Evolutionary conservation across 164 flowering plant genomes (phyloP), one percentile per base, ranked within the genome.

Genomic region (Saururus chinensis): DNA sequence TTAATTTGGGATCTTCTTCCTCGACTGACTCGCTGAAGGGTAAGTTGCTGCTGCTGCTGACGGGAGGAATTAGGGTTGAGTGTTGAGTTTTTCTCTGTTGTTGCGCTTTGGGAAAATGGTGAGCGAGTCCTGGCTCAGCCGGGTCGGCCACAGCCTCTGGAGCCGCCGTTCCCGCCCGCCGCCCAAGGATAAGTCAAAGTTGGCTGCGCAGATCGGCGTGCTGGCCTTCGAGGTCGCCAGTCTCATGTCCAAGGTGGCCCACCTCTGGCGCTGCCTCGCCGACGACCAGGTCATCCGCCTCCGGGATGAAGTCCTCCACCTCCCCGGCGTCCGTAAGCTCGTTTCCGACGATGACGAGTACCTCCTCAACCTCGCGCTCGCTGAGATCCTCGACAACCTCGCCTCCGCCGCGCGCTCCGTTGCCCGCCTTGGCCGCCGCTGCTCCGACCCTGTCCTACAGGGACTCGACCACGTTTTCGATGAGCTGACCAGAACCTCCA

Each of bases 181-280:
- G 30, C 68, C 83, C 14, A 48, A 63, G 65, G 83, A 75, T 72
- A 62, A 70, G 59, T 77, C 66, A 4, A 40, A 58, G 45, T 69
- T 62, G 22, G 37, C 69, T 19, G 82, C 75, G 53, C 64, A 63
- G 51, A 72, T 92, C 53, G 89, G 91, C 51, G 91, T 92, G 6
- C 63, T 93, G 64, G 81, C 96, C 0, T 93, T 90, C 75, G 98
- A 93, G 76, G 78, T 85, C 60, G 82, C 89, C 12, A 81, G 87
- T 64, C 71, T 93, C 80, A 88, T 93, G 90, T 86, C 95, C 12
- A 93, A 84, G 73, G 73, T 86, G 35, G 81, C 84, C 54, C 80
- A 85, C 60, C 63, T 88, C 11, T 93, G 97, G 96, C 80, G 85
- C 19, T 83, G 79, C 26, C 64, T 93, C 55, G 69, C 75, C 41